Conservation (phyloP, 306 rosid genomes). For the Senna siamea region DNA sequence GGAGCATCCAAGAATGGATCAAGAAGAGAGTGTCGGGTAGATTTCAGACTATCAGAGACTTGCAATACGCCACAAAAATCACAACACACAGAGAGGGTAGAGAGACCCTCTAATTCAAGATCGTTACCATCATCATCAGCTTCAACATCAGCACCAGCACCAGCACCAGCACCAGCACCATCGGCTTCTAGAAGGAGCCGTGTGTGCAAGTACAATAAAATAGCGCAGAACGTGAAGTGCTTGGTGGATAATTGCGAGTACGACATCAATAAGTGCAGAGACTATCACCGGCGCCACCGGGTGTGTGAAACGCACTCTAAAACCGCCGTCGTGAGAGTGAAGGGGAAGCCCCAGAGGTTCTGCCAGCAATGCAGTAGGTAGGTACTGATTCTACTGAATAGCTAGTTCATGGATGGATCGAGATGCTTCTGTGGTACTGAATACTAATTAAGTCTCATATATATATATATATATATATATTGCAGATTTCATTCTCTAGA, state of each 20-base stretch:
- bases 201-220: neutral
- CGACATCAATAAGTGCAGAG: neutral
- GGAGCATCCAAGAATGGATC: neutral
- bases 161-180: too few relatives aligned
- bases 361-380: constrained; percentile 28
- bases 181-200: too few relatives aligned
- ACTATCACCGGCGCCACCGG: constrained; percentile 9
- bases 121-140: neutral
- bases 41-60: neutral
- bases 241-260: neutral
- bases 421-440: too few relatives aligned
- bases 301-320: constrained; percentile 14
- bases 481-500: constrained; percentile 10
- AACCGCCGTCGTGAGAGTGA: neutral
- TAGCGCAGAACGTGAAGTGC: neutral
- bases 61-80: neutral
- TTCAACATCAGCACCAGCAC: too few relatives aligned
- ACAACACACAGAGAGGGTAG: too few relatives aligned
- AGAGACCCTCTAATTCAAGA: too few relatives aligned
- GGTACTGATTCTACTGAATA: too few relatives aligned
- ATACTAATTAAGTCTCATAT: too few relatives aligned
- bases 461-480: too few relatives aligned
- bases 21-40: neutral
- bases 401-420: too few relatives aligned
- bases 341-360: constrained; percentile 4